Evolutionary conservation across 2,329 filamentous ascomycete genomes (phyloP).

Genomic region (Beauveria sp.): DNA sequence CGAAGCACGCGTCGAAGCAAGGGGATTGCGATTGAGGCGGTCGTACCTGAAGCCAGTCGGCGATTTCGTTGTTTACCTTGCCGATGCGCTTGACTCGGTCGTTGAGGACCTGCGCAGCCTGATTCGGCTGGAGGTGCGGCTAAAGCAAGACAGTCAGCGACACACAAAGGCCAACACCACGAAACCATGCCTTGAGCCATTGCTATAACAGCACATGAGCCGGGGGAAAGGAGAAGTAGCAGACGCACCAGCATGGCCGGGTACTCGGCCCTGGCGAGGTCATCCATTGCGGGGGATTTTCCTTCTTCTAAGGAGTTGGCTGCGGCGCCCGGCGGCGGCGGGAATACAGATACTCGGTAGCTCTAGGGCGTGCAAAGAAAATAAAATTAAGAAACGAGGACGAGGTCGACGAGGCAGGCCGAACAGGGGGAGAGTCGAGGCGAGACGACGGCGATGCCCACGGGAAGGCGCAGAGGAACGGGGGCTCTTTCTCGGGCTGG

Average conservation of each 20-base stretch:
- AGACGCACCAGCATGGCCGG: slow-evolving; percentile 81
- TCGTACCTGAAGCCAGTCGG: slow-evolving; percentile 90
- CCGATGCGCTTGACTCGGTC: slow-evolving; percentile 83
- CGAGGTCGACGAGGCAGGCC: neutral
- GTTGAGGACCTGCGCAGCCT: slow-evolving; percentile 74
- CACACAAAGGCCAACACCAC: slow-evolving; percentile 8
- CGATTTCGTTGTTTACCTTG: slow-evolving; percentile 81
- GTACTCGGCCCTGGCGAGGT: slow-evolving; percentile 81
- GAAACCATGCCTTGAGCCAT: neutral
- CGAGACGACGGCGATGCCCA: slow-evolving; percentile 1
- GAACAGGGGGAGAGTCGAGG: neutral
- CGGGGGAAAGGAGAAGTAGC: too few species aligned
- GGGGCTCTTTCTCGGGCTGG: neutral
- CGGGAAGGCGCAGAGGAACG: neutral
- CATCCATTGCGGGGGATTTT: slow-evolving; percentile 52
- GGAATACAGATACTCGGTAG: slow-evolving; percentile 5
- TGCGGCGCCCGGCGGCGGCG: neutral
- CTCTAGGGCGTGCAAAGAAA: slow-evolving; percentile 8
- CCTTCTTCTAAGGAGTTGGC: neutral
- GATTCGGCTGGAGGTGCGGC: slow-evolving; percentile 71
- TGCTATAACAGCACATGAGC: neutral
- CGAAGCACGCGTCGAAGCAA: neutral
- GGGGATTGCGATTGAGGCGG: neutral
- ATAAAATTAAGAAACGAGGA: neutral
- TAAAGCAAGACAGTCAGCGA: slow-evolving; percentile 27